Evolutionary conservation across 129 eudicot species (phyloP).

Genomic region (Helichrysum umbraculigerum): DNA sequence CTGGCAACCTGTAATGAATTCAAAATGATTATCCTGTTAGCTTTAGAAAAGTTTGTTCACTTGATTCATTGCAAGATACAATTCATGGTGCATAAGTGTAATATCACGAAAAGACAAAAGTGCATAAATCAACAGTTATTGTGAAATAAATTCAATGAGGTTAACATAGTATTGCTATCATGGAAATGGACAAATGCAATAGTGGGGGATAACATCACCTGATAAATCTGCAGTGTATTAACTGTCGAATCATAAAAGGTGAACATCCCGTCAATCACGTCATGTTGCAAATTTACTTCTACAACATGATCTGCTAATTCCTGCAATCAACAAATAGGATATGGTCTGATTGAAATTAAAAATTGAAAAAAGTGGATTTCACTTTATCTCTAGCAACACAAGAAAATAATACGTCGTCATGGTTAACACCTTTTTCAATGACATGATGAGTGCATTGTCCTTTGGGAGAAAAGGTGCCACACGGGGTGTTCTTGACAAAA

Average conservation of each 20-base stretch:
- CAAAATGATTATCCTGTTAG: conserved; percentile 9
- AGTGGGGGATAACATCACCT: conserved; percentile 42
- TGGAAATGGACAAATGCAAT: neutral
- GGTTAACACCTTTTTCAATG: conserved; percentile 69
- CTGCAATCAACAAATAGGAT: conserved; percentile 36
- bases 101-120: neutral
- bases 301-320: conserved; percentile 83
- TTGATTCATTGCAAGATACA: neutral
- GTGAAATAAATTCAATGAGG: neutral
- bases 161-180: neutral
- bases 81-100: neutral
- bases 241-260: conserved; percentile 85
- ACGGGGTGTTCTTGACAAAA: conserved; percentile 83
- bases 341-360: neutral
- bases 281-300: conserved; percentile 86
- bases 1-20: conserved; percentile 82
- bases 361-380: too few relatives aligned
- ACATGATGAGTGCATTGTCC: conserved; percentile 62
- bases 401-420: neutral
- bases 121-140: neutral
- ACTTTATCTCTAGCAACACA: neutral
- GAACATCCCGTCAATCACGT: conserved; percentile 77
- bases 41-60: neutral
- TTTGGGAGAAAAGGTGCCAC: conserved; percentile 90
- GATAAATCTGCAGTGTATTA: conserved; percentile 74